Percentiles rank a stretch among this genome's conserved stretches.
Evolutionary conservation across 1,284 basidiomycete genomes (phyloP).

Genomic region (Boletus sp.): DNA sequence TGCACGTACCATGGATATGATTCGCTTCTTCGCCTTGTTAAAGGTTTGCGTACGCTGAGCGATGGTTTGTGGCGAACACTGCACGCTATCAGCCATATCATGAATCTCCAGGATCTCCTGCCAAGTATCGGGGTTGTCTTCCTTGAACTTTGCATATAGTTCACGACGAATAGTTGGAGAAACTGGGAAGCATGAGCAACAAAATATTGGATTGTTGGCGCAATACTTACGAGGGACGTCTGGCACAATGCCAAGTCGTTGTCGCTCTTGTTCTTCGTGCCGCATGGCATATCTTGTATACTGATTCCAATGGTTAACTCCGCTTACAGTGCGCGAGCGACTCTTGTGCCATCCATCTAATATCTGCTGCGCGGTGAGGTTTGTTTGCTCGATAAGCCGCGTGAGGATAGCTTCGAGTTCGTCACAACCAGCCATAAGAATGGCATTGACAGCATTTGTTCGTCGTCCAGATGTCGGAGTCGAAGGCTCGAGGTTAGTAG

Average conservation of each 20-base stretch:
- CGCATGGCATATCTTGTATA: conserved; percentile 1
- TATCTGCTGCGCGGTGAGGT: not conserved
- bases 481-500: no score
- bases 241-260: no score
- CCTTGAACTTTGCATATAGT: conserved; percentile 10
- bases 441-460: no score
- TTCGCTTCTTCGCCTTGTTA: not conserved
- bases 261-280: conserved; percentile 4
- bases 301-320: conserved; percentile 1
- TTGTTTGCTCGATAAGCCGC: not conserved
- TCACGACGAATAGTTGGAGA: not conserved
- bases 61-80: conserved; percentile 1
- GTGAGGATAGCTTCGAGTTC: not conserved
- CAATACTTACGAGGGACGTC: no score
- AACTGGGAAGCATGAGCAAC: not conserved
- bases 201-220: no score
- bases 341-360: conserved; percentile 5
- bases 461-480: no score
- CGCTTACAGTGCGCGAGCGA: not conserved
- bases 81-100: not conserved
- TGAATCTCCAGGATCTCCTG: conserved; percentile 8
- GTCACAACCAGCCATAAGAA: not conserved
- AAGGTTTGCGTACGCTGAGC: conserved; percentile 1
- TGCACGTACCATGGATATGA: no score
- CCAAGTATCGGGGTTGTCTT: conserved; percentile 6